Conservation (phyloP, 2,329 filamentous ascomycete genomes). For the Trichoderma sp. region DNA sequence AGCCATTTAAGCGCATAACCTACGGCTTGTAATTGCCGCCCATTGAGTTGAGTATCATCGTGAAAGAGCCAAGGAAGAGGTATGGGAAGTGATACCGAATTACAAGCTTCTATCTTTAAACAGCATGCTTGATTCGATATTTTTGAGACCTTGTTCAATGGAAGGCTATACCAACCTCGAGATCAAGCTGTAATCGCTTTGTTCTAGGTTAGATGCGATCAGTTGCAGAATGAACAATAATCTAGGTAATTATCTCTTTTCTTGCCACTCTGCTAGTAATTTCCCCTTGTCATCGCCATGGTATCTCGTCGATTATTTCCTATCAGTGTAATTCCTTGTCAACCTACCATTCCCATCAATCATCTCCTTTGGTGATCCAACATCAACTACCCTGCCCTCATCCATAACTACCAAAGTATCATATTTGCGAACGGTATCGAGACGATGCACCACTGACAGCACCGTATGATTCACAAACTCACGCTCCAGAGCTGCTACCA, state of each 20-base stretch:
- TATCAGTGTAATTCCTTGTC: not conserved
- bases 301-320: not conserved
- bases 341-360: not conserved
- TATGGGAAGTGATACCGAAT: not conserved
- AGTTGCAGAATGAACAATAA: not conserved
- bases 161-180: not conserved
- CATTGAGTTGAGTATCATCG: not conserved
- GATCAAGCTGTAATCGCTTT: not conserved
- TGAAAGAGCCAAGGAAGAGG: not conserved
- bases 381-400: not conserved
- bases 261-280: no score
- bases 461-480: slow-evolving; percentile 21
- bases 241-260: not conserved
- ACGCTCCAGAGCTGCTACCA: slow-evolving; percentile 17
- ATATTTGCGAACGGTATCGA: slow-evolving; percentile 9
- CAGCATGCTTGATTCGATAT: not conserved
- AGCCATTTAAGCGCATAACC: not conserved
- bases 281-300: no score
- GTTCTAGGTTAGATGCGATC: not conserved
- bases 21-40: not conserved
- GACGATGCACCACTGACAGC: slow-evolving; percentile 20
- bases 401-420: slow-evolving; percentile 2
- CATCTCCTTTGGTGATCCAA: not conserved
- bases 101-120: not conserved
- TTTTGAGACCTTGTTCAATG: not conserved